These are phyloP conservation scores for Ogataea zsoltii DNA, from an alignment of 805 yeast species.

Conservation along the genomic window DNA sequence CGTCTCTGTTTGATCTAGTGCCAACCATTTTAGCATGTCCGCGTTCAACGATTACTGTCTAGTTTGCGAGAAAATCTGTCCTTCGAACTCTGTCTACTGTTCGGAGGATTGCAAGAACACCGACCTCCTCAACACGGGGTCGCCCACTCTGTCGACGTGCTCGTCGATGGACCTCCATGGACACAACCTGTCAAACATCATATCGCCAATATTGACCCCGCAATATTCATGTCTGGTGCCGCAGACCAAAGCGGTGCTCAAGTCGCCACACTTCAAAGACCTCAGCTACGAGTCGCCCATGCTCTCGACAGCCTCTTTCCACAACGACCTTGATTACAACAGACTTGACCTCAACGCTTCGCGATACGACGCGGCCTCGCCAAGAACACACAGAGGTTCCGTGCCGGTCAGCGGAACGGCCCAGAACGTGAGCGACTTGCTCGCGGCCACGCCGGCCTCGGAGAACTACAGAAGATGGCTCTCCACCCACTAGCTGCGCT, in stretches of 20 bases:
- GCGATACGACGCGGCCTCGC: constrained; percentile 3
- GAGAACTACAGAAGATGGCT: constrained; percentile 36
- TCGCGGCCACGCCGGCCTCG: constrained; percentile 30
- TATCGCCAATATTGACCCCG: constrained; percentile 35
- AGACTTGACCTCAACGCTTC: constrained; percentile 31
- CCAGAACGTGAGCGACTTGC: constrained; percentile 30
- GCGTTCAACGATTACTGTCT: constrained; percentile 40
- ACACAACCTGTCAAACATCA: constrained; percentile 18
- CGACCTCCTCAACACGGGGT: constrained; percentile 27
- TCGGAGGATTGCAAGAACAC: constrained; percentile 31
- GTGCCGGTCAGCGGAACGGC: constrained; percentile 13
- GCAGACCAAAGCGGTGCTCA: constrained; percentile 5
- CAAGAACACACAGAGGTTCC: constrained; percentile 1
- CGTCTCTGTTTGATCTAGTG: not conserved
- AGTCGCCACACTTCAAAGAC: constrained; percentile 28
- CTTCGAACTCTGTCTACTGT: constrained; percentile 35
- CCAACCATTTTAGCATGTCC: constrained; percentile 34
- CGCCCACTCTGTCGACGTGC: constrained; percentile 28
- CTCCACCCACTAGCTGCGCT: constrained; percentile 23
- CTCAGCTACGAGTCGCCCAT: constrained; percentile 36
- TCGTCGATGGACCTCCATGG: constrained; percentile 19
- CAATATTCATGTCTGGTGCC: constrained; percentile 17
- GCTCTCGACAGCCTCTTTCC: constrained; percentile 20
- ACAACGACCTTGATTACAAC: constrained; percentile 32
- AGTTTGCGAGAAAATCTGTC: constrained; percentile 37